A percentile compares a stretch with the other conserved stretches of the same genome.
Evolutionary conservation across 768 basidiomycete species (phyloP).

Genomic region (Sarcomyxa edulis): DNA sequence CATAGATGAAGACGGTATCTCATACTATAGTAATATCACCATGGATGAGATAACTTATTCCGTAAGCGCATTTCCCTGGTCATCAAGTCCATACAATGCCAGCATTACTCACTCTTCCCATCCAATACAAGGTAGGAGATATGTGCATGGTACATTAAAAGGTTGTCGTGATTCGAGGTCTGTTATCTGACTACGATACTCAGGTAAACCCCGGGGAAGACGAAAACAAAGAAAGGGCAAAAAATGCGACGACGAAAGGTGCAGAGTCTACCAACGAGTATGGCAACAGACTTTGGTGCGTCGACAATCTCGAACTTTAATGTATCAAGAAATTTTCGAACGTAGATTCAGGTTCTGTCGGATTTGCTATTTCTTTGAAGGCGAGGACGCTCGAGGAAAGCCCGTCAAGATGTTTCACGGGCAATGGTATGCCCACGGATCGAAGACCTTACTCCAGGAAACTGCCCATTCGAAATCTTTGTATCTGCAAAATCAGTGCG

Average conservation of each 20-base stretch:
- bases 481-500: slow-evolving; percentile 52
- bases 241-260: slow-evolving; percentile 30
- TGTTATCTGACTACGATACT: slow-evolving; percentile 31
- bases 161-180: neutral
- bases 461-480: slow-evolving; percentile 58
- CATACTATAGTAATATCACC: slow-evolving; percentile 37
- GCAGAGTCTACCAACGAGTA: slow-evolving; percentile 49
- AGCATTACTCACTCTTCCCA: too few relatives aligned
- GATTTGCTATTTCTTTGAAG: slow-evolving; percentile 61
- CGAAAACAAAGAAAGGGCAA: slow-evolving; percentile 31
- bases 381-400: slow-evolving; percentile 11
- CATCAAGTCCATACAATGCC: neutral
- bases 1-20: slow-evolving; percentile 11
- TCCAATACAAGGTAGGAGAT: too few relatives aligned
- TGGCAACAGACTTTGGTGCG: slow-evolving; percentile 58
- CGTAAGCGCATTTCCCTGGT: slow-evolving; percentile 30
- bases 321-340: too few relatives aligned
- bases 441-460: slow-evolving; percentile 62
- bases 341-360: slow-evolving; percentile 74
- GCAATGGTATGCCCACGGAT: slow-evolving; percentile 67
- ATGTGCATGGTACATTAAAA: too few relatives aligned
- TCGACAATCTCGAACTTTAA: neutral
- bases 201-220: slow-evolving; percentile 59
- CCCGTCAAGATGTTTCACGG: slow-evolving; percentile 56
- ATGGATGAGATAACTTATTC: slow-evolving; percentile 56